Conservation (phyloP, 164 flowering plant species). For the Annona cherimola region DNA sequence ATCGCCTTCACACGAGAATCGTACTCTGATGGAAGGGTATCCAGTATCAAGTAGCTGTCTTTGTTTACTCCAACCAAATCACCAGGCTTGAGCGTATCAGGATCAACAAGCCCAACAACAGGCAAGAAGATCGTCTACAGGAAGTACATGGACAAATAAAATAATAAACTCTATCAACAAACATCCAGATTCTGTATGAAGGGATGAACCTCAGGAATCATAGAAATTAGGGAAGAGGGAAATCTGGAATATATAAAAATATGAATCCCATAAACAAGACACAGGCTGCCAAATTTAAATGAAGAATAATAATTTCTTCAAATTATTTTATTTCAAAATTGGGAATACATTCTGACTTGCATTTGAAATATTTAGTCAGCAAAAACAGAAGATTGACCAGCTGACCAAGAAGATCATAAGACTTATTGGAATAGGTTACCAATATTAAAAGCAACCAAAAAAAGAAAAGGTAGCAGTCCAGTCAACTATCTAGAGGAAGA, state of each 20-base stretch:
- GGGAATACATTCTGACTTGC: not conserved
- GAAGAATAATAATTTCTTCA: not conserved
- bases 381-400: not conserved
- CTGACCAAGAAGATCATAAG: not conserved
- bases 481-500: not conserved
- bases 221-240: not conserved
- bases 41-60: conserved; percentile 91
- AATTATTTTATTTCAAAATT: not conserved
- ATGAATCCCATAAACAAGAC: not conserved
- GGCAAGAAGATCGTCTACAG: conserved; percentile 92
- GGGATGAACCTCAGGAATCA: not conserved
- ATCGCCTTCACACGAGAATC: conserved; percentile 99
- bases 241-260: not conserved
- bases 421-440: not conserved
- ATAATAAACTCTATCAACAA: not conserved
- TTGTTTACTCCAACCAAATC: conserved; percentile 96
- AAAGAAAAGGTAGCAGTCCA: not conserved
- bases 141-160: conserved; percentile 6
- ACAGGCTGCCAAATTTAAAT: not conserved
- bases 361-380: not conserved
- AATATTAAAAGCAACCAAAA: not conserved
- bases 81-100: conserved; percentile 88
- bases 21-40: conserved; percentile 93
- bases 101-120: conserved; percentile 95
- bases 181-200: not conserved